Percentiles rank a stretch among this genome's conserved stretches.
phyloP scores from a whole-genome alignment of 139 green algal genomes.

The Spirogloea muscicola region DNA sequence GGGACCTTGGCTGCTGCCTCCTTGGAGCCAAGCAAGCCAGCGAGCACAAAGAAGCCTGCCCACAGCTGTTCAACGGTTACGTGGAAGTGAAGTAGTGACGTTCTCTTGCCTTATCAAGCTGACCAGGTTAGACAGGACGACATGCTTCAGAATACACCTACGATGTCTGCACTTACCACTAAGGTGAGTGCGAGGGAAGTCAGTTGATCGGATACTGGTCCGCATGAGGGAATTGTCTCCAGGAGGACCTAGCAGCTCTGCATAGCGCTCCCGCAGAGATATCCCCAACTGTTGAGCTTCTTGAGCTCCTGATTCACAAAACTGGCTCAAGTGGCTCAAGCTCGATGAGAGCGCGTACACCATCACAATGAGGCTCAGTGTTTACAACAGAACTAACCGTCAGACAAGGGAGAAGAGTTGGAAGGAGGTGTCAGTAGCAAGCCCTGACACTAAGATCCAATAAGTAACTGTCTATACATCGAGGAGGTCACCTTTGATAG shows the following conservation, averaged over 20 bases:
- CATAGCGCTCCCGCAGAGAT: not conserved
- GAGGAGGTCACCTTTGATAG: conserved; percentile 13
- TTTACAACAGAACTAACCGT: not conserved
- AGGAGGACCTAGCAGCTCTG: not conserved
- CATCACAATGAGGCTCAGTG: not conserved
- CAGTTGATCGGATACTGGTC: conserved; percentile 3
- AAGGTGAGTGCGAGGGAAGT: conserved; percentile 14
- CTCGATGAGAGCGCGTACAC: not conserved
- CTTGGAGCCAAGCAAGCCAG: conserved; percentile 18
- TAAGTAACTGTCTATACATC: not conserved
- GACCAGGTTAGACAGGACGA: not conserved
- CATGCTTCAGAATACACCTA: too few species aligned
- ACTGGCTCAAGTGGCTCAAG: not conserved
- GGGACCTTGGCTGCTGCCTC: conserved; percentile 7
- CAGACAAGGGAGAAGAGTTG: not conserved
- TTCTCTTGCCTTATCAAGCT: too few species aligned
- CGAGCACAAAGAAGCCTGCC: conserved; percentile 24
- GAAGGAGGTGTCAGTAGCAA: not conserved
- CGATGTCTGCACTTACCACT: not conserved
- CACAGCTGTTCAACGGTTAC: not conserved
- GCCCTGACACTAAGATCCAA: not conserved
- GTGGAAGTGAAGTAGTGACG: too few species aligned
- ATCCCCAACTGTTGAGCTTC: not conserved
- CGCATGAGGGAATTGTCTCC: not conserved
- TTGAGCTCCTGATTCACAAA: conserved; percentile 6